These are phyloP conservation scores for Polyrhizophydium stewartii DNA, from an alignment of 371 early-diverging fungal genomes.

Conservation along the genomic window DNA sequence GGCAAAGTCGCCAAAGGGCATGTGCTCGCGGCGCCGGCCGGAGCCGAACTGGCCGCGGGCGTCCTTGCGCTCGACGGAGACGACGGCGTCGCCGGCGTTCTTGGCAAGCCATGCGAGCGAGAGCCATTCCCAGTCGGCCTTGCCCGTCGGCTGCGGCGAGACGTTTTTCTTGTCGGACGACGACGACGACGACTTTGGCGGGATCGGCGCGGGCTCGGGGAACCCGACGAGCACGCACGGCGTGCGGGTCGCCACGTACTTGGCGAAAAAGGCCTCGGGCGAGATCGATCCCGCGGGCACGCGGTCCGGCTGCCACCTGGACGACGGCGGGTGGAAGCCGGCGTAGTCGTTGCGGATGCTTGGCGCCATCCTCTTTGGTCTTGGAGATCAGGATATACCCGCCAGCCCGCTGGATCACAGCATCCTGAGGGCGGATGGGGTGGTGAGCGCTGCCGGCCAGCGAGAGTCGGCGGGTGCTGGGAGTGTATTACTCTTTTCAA, in stretches of 20 bases:
- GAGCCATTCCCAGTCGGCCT: neutral
- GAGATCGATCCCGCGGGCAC: conserved; percentile 14
- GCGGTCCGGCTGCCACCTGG: conserved; percentile 19
- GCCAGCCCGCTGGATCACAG: too few species aligned
- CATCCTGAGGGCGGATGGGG: too few species aligned
- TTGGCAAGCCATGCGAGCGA: neutral
- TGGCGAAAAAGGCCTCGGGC: conserved; percentile 20
- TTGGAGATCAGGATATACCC: too few species aligned
- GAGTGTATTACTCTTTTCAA: too few species aligned
- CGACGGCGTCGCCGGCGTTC: neutral
- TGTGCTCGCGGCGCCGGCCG: conserved; percentile 14
- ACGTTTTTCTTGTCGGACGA: too few species aligned
- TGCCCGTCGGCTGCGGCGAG: too few species aligned
- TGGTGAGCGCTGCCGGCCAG: too few species aligned
- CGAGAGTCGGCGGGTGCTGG: too few species aligned
- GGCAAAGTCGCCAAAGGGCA: conserved; percentile 24
- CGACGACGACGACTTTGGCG: too few species aligned
- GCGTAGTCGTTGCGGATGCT: conserved; percentile 19
- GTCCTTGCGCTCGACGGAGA: conserved; percentile 22
- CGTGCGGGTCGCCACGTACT: conserved; percentile 28
- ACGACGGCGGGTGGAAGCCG: conserved; percentile 25
- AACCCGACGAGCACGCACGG: conserved; percentile 25
- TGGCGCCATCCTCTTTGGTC: too few species aligned
- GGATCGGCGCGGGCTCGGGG: neutral
- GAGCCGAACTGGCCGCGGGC: conserved; percentile 23